Evolutionary conservation across 2,329 filamentous ascomycete genomes (phyloP), one percentile per base, ranked within the genome.

Genomic region (Fusarium protoensiforme): DNA sequence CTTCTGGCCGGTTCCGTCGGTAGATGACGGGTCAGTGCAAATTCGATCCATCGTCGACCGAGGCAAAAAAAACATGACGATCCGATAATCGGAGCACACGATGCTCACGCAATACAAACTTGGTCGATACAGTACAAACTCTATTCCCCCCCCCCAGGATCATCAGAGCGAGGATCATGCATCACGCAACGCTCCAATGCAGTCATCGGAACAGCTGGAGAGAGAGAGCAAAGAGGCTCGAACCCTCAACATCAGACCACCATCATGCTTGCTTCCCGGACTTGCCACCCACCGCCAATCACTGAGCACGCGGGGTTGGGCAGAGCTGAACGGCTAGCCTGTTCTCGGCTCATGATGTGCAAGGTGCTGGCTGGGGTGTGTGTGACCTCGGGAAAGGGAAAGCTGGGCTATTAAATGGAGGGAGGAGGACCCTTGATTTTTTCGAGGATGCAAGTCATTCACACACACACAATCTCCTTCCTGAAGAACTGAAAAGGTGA

Each of bases 271-370:
- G n/a, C n/a, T n/a, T 59, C 56, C 36, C 54, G 35, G 35, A 41
- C 24, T 43, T 73, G 46, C 46, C 41, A 71, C 70, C 70, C 70
- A 73, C 70, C 18, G 36, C 58, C 58, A 69, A 56, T 64, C 39
- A 48, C 16, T 53, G 27, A 22, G 27, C 35, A 11, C 24, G 35
- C 46, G 65, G 39, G 56, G 35, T 51, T 51, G 2, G 39, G 4
- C 24, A n/a, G 33, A 66, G 65, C 65, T 73, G 43, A 56, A 65
- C 38, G 63, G 57, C 54, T 57, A 57, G 54, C 16, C 33, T 57
- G 33, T 31, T 36, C 22, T 36, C 24, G 64, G 57, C 27, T 31
- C 27, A 33, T 33, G 31, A 33, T 33, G 11, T 33, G 31, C 31
- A 13, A 9, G n/a, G n/a, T n/a, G n/a, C n/a, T n/a, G n/a, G n/a